Conservation (phyloP, 2,329 filamentous ascomycete genomes). For the Fusarium proliferatum region DNA sequence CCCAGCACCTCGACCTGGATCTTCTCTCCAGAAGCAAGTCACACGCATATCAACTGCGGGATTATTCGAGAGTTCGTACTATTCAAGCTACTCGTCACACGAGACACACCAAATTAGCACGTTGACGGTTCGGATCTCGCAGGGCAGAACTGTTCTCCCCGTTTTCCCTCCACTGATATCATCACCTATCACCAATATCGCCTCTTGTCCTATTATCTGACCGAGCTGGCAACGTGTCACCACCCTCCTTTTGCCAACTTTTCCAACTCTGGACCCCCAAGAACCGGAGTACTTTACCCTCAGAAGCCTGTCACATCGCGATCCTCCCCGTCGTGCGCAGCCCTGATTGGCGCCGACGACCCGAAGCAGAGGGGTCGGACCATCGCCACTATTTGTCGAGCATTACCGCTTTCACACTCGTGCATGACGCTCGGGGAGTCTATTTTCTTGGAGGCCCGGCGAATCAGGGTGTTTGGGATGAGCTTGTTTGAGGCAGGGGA, state of each 20-base stretch:
- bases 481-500: constrained; percentile 29
- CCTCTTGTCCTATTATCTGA: neutral
- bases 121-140: constrained; percentile 35
- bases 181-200: neutral
- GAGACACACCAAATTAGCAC: constrained; percentile 5
- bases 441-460: constrained; percentile 26
- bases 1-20: neutral
- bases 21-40: neutral
- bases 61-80: constrained; percentile 26
- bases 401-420: constrained; percentile 36
- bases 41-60: constrained; percentile 34
- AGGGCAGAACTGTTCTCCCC: constrained; percentile 20
- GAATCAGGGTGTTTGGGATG: constrained; percentile 17
- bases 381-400: constrained; percentile 33
- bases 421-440: constrained; percentile 38
- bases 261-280: neutral
- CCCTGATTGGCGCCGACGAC: constrained; percentile 38
- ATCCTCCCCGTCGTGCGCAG: constrained; percentile 20
- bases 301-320: constrained; percentile 18
- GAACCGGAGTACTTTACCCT: constrained; percentile 1
- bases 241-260: neutral
- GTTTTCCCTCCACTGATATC: neutral
- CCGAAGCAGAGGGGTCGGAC: constrained; percentile 35
- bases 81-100: constrained; percentile 20
- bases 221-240: neutral